phyloP scores from a whole-genome alignment of 768 basidiomycete genomes.

The Strobilomyces confusus region DNA sequence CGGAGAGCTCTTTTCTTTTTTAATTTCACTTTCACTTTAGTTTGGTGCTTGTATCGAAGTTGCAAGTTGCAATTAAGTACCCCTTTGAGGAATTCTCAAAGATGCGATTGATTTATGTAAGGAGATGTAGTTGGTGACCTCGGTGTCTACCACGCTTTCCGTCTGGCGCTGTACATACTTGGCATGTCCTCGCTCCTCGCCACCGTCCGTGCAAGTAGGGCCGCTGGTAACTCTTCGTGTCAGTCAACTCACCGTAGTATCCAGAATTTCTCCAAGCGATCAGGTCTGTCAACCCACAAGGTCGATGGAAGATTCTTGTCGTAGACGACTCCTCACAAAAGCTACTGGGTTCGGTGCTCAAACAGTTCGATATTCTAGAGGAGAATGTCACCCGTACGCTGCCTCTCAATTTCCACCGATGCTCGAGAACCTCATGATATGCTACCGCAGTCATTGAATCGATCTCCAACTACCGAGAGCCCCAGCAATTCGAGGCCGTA shows the following conservation, averaged over 20 bases:
- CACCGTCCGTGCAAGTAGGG: slow-evolving; percentile 44
- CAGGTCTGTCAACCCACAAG: slow-evolving; percentile 79
- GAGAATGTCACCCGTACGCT: slow-evolving; percentile 93
- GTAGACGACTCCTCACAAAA: slow-evolving; percentile 90
- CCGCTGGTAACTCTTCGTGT: background rate
- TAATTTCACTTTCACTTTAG: background rate
- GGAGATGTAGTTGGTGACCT: no score
- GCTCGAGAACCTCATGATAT: slow-evolving; percentile 7
- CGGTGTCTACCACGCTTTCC: no score
- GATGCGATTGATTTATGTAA: no score
- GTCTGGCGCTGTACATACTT: background rate
- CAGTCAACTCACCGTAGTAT: slow-evolving; percentile 1
- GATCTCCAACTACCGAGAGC: slow-evolving; percentile 76
- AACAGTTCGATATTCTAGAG: slow-evolving; percentile 90
- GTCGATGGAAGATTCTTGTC: slow-evolving; percentile 95
- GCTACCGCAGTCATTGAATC: slow-evolving; percentile 77
- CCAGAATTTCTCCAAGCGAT: slow-evolving; percentile 86
- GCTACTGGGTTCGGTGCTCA: slow-evolving; percentile 79
- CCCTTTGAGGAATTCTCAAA: background rate
- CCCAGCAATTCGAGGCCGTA: slow-evolving; percentile 87
- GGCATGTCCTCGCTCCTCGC: slow-evolving; percentile 45
- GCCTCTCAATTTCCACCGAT: background rate
- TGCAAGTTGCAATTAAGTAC: background rate
- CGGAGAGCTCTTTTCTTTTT: background rate
- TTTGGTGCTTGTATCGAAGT: background rate